phyloP scores from a whole-genome alignment of 2,329 filamentous ascomycete species.

The Penicillium sp. region DNA sequence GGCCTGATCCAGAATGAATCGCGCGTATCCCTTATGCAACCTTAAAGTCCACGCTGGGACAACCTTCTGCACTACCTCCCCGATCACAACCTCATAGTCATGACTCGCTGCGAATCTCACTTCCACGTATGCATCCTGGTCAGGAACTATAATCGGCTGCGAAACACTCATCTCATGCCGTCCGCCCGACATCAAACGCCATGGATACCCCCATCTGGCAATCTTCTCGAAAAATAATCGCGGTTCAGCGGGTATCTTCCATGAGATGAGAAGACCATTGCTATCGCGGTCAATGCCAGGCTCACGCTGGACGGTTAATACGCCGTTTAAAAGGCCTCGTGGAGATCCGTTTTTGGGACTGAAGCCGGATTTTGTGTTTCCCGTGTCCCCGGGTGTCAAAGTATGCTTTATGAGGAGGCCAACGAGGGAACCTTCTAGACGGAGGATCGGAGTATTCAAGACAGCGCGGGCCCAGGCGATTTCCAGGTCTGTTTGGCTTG shows the following conservation, averaged over 20 bases:
- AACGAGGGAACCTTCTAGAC: conserved; percentile 17
- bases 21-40: conserved; percentile 28
- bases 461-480: conserved; percentile 25
- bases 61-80: conserved; percentile 23
- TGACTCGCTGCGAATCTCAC: conserved; percentile 28
- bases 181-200: conserved; percentile 25
- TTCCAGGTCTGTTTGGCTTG: conserved; percentile 12
- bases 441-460: conserved; percentile 14
- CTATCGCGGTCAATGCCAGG: conserved; percentile 6
- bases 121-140: conserved; percentile 19
- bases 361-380: conserved; percentile 15
- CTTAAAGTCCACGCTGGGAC: conserved; percentile 23
- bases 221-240: conserved; percentile 28
- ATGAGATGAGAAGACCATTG: conserved; percentile 22
- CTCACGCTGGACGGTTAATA: conserved; percentile 15
- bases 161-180: conserved; percentile 29
- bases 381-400: conserved; percentile 22
- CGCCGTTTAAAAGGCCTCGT: conserved; percentile 21
- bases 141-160: conserved; percentile 17
- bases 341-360: not conserved
- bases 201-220: conserved; percentile 30
- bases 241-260: conserved; percentile 17
- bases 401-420: conserved; percentile 10
- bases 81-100: conserved; percentile 25
- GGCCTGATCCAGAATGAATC: conserved; percentile 24